Base-by-base conservation (phyloP, 2,329 filamentous ascomycete genomes). In the Fusarium sp. region DNA sequence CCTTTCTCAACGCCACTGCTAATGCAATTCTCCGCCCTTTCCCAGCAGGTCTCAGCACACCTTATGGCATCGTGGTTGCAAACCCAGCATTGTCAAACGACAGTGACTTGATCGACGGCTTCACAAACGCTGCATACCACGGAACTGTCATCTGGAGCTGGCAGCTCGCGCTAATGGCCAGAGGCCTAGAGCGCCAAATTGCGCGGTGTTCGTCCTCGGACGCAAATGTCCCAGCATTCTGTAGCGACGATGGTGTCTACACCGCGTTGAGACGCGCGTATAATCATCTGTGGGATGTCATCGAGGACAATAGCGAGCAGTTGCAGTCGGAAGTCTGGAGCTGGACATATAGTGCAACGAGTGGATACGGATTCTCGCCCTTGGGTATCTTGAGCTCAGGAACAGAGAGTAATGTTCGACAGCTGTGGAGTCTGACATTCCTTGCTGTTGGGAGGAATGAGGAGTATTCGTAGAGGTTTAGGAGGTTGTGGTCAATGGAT, bases 111-210 rank as follows among this genome's bases (percentile, higher is more conserved):
- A 78, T 80, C 0, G 73, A 71, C 1, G 82, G 82, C 47, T 89
- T 82, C 59, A 83, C 83, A 1, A 83, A 80, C n/a, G 76, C 77
- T 4, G 83, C 82, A 0, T 89, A 75, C 35, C 86, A 89, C 53
- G 86, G 85, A 0, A 87, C 86, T 0, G 86, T 90, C 0, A 77
- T 89, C 2, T 89, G 85, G 86, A 81, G 79, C 39, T 89, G 85
- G 85, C 86, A 84, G 50, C 74, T 88, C 4, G 80, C 85, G 1
- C 87, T 89, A 80, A 87, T 88, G 82, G 86, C 83, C 0, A 80
- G 79, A 9, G 86, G 87, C 0, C 71, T 89, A 0, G 80, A 86
- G 52, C 72, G 78, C 3, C 86, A 89, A 63, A 76, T 89, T 6
- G 78, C 68, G 1, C 77, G 85, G 2, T 89, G 85, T 17, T n/a